Conservation (phyloP, 1,284 basidiomycete genomes). For the Boletus smithii region DNA sequence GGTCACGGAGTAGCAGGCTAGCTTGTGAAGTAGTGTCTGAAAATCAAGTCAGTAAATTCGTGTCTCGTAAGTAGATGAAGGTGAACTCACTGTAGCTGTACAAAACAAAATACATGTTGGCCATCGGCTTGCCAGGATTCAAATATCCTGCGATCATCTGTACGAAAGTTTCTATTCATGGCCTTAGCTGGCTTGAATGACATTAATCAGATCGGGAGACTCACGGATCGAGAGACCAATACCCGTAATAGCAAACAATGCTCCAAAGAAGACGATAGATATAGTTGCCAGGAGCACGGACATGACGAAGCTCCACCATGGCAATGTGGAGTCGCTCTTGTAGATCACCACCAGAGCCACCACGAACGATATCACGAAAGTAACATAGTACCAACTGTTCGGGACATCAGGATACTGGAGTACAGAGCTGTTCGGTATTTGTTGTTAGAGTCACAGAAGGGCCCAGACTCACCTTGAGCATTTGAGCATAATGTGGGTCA, state of each 20-base stretch:
- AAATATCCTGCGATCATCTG: conserved; percentile 62
- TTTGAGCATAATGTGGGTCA: conserved; percentile 56
- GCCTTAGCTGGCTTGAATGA: neutral
- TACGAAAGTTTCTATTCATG: conserved; percentile 33
- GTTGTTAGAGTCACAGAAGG: neutral
- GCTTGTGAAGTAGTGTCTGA: conserved; percentile 45
- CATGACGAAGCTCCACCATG: conserved; percentile 50
- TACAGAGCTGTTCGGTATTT: neutral
- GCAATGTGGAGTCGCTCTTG: conserved; percentile 48
- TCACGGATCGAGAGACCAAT: conserved; percentile 47
- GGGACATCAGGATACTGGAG: conserved; percentile 46
- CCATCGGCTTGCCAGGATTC: conserved; percentile 56
- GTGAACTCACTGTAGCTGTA: conserved; percentile 43
- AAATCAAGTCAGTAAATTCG: neutral
- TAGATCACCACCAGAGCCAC: conserved; percentile 47
- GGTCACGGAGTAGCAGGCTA: conserved; percentile 46
- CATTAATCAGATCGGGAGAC: neutral
- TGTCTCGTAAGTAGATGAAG: neutral
- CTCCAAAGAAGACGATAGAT: conserved; percentile 47
- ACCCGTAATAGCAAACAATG: conserved; percentile 53
- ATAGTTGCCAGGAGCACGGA: conserved; percentile 40
- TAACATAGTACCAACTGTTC: conserved; percentile 45
- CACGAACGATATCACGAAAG: conserved; percentile 21
- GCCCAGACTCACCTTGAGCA: conserved; percentile 42
- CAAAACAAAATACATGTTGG: conserved; percentile 59